Evolutionary conservation across 2,329 filamentous ascomycete species (phyloP), one percentile per base, ranked within the genome.

Genomic region (Graphilbum ipis-grandicollis): DNA sequence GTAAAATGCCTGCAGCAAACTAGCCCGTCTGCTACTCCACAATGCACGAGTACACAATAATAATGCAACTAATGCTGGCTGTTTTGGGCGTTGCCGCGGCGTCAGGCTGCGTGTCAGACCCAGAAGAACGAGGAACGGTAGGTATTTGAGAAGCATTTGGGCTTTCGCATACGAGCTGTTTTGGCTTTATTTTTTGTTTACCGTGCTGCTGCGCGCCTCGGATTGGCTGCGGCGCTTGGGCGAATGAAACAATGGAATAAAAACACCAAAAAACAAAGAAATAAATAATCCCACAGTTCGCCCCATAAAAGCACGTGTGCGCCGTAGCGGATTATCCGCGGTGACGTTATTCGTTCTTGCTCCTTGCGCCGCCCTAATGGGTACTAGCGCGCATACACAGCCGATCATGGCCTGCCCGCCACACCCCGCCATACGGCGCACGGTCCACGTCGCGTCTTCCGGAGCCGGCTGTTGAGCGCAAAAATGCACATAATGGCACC

Each of bases 401-500:
- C 9, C 23, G 22, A 35, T 31, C 31, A 23, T 36, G 32, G 12
- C 26, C 26, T 5, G 8, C 14, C 26, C 9, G 6, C 26, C 10
- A 7, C 9, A 28, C 26, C 26, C 26, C 26, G 26, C 26, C 26
- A 7, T 28, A 6, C 15, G 3, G 33, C 4, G 43, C 43, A 43
- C 40, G 38, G 39, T 15, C 43, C 41, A 45, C 8, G 39, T 35
- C 43, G 41, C 43, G 43, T 45, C 43, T 45, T 21, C 43, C 35
- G 3, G 28, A 19, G 29, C 25, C 12, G 9, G n/a, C 31, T 12
- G n/a, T 7, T 9, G 5, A 26, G 9, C 34, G 18, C 17, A 25
- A 7, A 6, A 19, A 17, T 1, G 26, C 19, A 21, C 13, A 31
- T 33, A 39, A 33, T 5, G 21, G 14, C 26, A 28, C 6, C 6